Evolutionary conservation across 306 rosid species (phyloP).

Genomic region (Rosa multiflora): DNA sequence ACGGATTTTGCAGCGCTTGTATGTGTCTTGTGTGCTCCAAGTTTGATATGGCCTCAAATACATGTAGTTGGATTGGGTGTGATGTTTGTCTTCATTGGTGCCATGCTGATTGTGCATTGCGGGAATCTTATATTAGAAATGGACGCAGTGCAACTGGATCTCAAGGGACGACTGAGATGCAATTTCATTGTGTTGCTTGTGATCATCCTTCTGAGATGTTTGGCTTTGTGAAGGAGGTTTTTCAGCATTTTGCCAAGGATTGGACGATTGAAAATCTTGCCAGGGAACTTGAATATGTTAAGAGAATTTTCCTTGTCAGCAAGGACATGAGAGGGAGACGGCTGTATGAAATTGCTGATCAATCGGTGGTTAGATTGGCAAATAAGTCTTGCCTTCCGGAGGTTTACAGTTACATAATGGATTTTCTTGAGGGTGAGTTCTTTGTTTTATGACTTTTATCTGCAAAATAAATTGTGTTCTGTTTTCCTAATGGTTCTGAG

Average conservation of each 20-base stretch:
- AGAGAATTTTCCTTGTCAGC: conserved; percentile 83
- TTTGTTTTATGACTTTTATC: conserved; percentile 5
- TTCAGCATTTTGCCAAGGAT: conserved; percentile 77
- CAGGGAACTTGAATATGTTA: conserved; percentile 89
- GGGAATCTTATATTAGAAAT: conserved; percentile 85
- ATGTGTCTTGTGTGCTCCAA: conserved; percentile 96
- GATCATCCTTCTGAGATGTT: conserved; percentile 98
- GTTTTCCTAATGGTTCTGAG: not conserved
- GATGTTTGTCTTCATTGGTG: conserved; percentile 99
- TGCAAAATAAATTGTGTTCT: conserved; percentile 4
- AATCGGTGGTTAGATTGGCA: conserved; percentile 62
- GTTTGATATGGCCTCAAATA: conserved; percentile 88
- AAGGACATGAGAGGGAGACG: conserved; percentile 87
- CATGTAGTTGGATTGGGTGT: conserved; percentile 98
- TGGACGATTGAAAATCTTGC: conserved; percentile 79
- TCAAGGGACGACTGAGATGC: conserved; percentile 85
- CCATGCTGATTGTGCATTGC: conserved; percentile 86
- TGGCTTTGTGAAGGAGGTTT: conserved; percentile 98
- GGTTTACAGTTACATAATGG: conserved; percentile 65
- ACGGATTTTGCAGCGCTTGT: conserved; percentile 92
- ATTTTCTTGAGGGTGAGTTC: conserved; percentile 68
- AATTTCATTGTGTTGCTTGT: conserved; percentile 96
- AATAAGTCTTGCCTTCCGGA: conserved; percentile 70
- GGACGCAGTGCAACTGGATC: conserved; percentile 67
- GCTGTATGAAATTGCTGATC: conserved; percentile 69